Percentiles rank a stretch among this genome's conserved stretches.
Evolutionary conservation across 495 filamentous ascomycete genomes (phyloP).

Genomic region (Penicillium paxilli): DNA sequence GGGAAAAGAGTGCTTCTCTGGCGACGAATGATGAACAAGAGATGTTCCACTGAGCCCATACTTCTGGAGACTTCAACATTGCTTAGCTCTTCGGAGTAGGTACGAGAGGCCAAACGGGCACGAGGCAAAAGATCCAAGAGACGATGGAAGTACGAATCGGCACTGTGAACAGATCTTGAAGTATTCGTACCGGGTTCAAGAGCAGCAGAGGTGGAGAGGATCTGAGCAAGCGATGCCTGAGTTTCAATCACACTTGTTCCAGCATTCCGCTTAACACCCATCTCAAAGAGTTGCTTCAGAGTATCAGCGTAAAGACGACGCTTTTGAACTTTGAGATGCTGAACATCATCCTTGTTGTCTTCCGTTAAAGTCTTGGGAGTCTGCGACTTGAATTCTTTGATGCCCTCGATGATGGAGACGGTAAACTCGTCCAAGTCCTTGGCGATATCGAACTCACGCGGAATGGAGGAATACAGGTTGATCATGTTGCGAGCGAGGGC

Average conservation of each 20-base stretch:
- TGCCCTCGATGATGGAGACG: constrained; percentile 62
- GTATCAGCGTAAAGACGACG: constrained; percentile 88
- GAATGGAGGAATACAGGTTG: constrained; percentile 52
- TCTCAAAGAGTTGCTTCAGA: constrained; percentile 73
- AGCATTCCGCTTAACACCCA: constrained; percentile 85
- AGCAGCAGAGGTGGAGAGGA: constrained; percentile 57
- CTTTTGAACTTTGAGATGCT: constrained; percentile 87
- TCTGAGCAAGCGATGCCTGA: constrained; percentile 66
- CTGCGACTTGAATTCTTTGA: constrained; percentile 71
- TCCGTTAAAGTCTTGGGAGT: constrained; percentile 76
- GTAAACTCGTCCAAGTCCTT: constrained; percentile 66
- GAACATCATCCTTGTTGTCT: constrained; percentile 77
- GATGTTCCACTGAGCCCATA: constrained; percentile 77
- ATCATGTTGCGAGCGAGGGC: constrained; percentile 65
- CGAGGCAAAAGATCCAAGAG: constrained; percentile 68
- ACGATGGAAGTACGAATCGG: constrained; percentile 78
- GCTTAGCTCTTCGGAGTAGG: constrained; percentile 83
- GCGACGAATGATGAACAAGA: constrained; percentile 65
- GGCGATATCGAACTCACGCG: constrained; percentile 53
- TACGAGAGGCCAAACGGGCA: constrained; percentile 61
- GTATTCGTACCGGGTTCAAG: constrained; percentile 26
- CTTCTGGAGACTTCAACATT: constrained; percentile 73
- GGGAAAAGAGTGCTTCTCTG: constrained; percentile 62
- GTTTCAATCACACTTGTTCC: constrained; percentile 64
- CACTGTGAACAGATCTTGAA: constrained; percentile 30